Evolutionary conservation across 257 asterid species (phyloP).

Genomic region (Parsonsia alboflavescens): DNA sequence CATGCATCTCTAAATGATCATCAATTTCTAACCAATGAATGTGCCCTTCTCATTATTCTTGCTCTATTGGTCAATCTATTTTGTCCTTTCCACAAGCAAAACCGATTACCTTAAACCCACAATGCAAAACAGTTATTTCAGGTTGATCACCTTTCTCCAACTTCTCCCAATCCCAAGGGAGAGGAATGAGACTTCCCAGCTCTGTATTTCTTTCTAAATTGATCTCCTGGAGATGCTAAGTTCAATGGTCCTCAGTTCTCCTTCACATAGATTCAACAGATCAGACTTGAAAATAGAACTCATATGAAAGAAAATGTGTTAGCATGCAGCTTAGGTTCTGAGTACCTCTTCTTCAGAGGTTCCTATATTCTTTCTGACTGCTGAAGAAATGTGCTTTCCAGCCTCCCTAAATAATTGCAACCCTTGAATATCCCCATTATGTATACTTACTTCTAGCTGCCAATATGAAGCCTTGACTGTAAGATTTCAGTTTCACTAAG

Average conservation of each 20-base stretch:
- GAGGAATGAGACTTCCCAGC: conserved; percentile 24
- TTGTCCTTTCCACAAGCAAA: conserved; percentile 2
- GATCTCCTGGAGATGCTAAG: conserved; percentile 32
- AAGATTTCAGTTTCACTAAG: conserved; percentile 19
- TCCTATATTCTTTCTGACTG: conserved; percentile 18
- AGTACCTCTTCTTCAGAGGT: conserved; percentile 45
- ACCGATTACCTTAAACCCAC: neutral
- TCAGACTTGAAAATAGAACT: conserved; percentile 18
- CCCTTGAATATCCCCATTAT: conserved; percentile 67
- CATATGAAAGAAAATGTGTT: neutral
- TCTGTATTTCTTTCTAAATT: conserved; percentile 21
- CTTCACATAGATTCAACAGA: conserved; percentile 19
- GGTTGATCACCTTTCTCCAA: conserved; percentile 23
- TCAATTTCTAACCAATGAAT: too few relatives aligned
- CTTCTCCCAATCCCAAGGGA: conserved; percentile 20
- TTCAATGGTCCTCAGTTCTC: conserved; percentile 23
- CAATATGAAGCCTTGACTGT: conserved; percentile 22
- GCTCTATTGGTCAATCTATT: neutral
- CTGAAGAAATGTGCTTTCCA: conserved; percentile 39
- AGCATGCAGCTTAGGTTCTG: conserved; percentile 14
- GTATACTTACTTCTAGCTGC: conserved; percentile 77
- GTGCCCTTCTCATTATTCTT: neutral
- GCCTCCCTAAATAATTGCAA: conserved; percentile 44
- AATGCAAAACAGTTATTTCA: conserved; percentile 9
- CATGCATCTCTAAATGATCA: too few relatives aligned